Base-by-base conservation (phyloP, 306 rosid genomes). In the Ochetophila trinervis region DNA sequence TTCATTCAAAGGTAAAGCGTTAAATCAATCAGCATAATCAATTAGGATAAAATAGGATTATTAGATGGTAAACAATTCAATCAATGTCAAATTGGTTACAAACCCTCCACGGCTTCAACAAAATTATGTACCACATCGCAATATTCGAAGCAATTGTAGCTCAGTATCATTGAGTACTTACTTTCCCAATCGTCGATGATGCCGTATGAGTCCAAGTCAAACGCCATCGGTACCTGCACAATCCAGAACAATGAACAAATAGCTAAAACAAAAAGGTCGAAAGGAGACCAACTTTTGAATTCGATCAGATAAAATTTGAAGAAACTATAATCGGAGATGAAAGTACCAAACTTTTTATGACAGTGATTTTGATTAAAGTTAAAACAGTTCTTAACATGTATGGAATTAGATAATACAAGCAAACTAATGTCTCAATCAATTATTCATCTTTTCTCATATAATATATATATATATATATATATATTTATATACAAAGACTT, bases 151-250 rank as follows among this genome's bases (percentile, higher is more conserved):
- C 58, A 60, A 35, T 30, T 20, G 52, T 50, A 5, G n/a, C 20
- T 50, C 19, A 5, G 19, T 44, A 54, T 57, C 19, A 57, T 72
- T 62, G 35, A 69, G 57, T 54, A 57, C 84, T 24, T 78, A 92
- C 98, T 84, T 84, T 67, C 86, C 95, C 17, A 93, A 78, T 58
- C 73, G 80, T 34, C 66, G 75, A 63, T 89, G 95, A 77, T 93
- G 86, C 59, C 36, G 82, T 62, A 74, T 66, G 54, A 93, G 93
- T 74, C 94, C 98, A 62, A 93, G 88, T 61, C 98, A 96, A 59
- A 83, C 74, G 27, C 96, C 95, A 73, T 87, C 93, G 72, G 89
- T 72, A 21, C 98, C 98, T 93, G 80, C 62, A 52, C 52, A 54
- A 45, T 66, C 30, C 60, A 55, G 12, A n/a, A 37, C 20, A 30